Evolutionary conservation across 2,329 filamentous ascomycete species (phyloP), one percentile per base, ranked within the genome.

Genomic region (Pestalotiopsis sp.): DNA sequence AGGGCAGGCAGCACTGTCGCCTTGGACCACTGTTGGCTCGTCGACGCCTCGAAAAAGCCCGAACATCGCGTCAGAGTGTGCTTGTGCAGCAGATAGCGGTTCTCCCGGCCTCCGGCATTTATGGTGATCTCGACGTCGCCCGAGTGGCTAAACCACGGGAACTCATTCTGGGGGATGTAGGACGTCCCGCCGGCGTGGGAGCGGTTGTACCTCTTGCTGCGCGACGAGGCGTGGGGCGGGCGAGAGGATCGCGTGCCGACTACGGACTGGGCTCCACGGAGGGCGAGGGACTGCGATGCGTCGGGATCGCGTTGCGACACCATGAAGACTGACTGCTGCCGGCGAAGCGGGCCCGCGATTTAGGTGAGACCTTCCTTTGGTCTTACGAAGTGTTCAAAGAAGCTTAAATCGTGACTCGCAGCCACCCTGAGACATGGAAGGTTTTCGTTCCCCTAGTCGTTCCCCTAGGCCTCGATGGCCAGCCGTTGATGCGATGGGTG

Each of bases 31-130:
- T 95, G 91, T 68, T 91, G 90, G 75, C 90, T 94, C 59, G 91
- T 94, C 77, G 90, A 93, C 27, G 93, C 92, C 80, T 97, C 93
- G 78, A 98, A 98, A 84, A 97, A 98, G 17, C 94, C 94, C 5
- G 94, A 97, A 76, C 93, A 97, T 80, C 97, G 93, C 39, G 93
- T 91, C 73, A 98, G 84, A 56, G 95, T 97, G 76, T 98, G 87
- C 69, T 91, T 88, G 82, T 98, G 95, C 68, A 98, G 86, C 61
- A 98, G 86, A 78, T 98, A 98, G 70, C 92, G 88, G 77, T 93
- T 93, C 80, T 96, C 92, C 77, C 90, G 89, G 70, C 88, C 86
- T 66, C 92, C 84, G 14, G 89, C 87, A 76, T 86, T 88, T 75
- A 98, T 88, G 67, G 95, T 77, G 71, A 79, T 94, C 81, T 98